Base-by-base conservation (phyloP, 2,329 filamentous ascomycete species). In the Cordyceps fumosorosea region DNA sequence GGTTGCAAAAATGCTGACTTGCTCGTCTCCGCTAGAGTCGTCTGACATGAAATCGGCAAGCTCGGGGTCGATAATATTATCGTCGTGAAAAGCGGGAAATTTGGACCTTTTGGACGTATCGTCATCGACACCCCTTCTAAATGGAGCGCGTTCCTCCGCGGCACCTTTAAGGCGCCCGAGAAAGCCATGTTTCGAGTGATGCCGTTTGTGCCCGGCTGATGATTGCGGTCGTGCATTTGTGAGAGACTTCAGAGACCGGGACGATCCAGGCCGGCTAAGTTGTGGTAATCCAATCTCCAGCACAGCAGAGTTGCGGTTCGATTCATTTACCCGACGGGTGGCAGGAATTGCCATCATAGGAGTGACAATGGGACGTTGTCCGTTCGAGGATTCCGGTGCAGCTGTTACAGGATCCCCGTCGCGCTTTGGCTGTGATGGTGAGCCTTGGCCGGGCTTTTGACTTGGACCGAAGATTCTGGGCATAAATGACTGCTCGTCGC, bases 51-150 rank as follows among this genome's bases (percentile, higher is more conserved):
- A 99, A 40, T 91, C 90, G 5, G 93, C 93, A 60, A 99, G 79
- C 70, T 99, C 95, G 1, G 95, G 95, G 71, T 99, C 95, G 67
- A 99, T 98, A 67, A 99, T 96, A 71, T 95, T 98, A 77, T 99
- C 95, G 70, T 95, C 92, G 72, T 99, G 95, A 68, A 99, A 98
- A n/a, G 92, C 92, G 18, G 93, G 89, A 42, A 96, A 82, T 48
- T 86, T 85, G 8, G 85, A 78, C 65, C 87, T 88, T 65, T 83
- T 85, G 4, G 81, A 78, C 54, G 81, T 77, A 63, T 92, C 88
- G 58, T 96, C 85, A 11, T 79, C 86, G 20, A 81, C 78, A 12
- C 86, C 81, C 63, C 89, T 89, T 60, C 92, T 91, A 67, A 98
- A 98, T 0, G 95, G 95, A 0, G 91, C 93, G 62, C 90, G 84